Conservation (phyloP, 2,329 filamentous ascomycete species). For the Teratosphaeria nubilosa region DNA sequence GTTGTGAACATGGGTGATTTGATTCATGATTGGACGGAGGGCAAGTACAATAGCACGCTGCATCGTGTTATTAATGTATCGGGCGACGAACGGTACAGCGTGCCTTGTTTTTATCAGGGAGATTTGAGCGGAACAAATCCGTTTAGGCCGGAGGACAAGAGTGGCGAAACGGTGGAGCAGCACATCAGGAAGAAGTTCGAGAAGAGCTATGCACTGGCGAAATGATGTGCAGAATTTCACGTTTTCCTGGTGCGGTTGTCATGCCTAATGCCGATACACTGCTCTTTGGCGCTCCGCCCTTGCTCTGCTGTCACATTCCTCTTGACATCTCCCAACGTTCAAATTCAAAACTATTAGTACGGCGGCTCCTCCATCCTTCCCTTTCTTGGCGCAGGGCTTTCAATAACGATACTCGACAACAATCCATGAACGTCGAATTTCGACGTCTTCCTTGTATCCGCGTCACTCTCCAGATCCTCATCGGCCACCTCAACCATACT, state of each 20-base stretch:
- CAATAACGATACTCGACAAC: not conserved
- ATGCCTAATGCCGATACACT: not conserved
- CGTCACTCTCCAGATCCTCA: not conserved
- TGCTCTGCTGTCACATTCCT: not conserved
- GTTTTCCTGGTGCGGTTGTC: not conserved
- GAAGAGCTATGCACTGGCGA: not conserved
- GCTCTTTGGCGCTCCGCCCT: not conserved
- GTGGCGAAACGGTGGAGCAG: conserved; percentile 13
- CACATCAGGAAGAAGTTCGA: conserved; percentile 14
- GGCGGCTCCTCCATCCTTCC: not conserved
- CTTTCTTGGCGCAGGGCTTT: not conserved
- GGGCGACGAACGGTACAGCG: conserved; percentile 30
- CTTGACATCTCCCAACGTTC: not conserved
- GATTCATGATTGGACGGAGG: conserved; percentile 38
- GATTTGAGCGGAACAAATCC: conserved; percentile 12
- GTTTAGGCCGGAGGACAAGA: conserved; percentile 6
- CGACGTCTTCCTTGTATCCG: not conserved
- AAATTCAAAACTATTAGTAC: not conserved
- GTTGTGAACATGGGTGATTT: conserved; percentile 43
- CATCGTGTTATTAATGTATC: conserved; percentile 38
- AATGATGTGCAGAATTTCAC: not conserved
- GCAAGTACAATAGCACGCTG: conserved; percentile 32
- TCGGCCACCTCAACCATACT: conserved; percentile 46
- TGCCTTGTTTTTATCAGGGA: conserved; percentile 38
- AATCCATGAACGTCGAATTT: not conserved